phyloP scores from a whole-genome alignment of 805 yeast species.

The Myxozyma sirexii region DNA sequence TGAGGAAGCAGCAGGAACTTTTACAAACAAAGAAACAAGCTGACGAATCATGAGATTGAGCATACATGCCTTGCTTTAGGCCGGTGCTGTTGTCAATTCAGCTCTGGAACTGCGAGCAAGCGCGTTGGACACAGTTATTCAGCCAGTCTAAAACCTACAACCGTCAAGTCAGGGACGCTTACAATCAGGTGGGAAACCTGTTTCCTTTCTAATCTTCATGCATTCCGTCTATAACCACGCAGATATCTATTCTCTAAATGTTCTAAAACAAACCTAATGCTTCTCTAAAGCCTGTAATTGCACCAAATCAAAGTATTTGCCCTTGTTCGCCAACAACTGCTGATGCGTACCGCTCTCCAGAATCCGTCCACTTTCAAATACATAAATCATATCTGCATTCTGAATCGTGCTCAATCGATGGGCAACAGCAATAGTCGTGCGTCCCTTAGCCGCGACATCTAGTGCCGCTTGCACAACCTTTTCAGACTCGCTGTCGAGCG shows the following conservation, averaged over 20 bases:
- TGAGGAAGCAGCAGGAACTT: conserved; percentile 13
- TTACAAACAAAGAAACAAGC: background rate
- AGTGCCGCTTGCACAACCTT: conserved; percentile 66
- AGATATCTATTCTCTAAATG: background rate
- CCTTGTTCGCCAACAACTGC: conserved; percentile 45
- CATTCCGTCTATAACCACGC: no score
- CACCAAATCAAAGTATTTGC: conserved; percentile 48
- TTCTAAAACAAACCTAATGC: conserved; percentile 1
- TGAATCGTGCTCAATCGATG: conserved; percentile 67
- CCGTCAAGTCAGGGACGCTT: no score
- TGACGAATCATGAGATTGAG: background rate
- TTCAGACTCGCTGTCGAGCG: conserved; percentile 63
- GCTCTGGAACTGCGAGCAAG: background rate
- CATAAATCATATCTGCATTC: conserved; percentile 55
- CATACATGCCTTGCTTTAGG: no score
- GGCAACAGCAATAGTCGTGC: conserved; percentile 76
- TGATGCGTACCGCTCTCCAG: conserved; percentile 54
- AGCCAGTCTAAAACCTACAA: no score
- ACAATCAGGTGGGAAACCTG: no score
- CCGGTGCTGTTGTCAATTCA: no score
- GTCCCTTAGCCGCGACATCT: conserved; percentile 57
- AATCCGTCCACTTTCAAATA: conserved; percentile 58
- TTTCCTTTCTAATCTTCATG: no score
- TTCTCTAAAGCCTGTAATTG: conserved; percentile 50
- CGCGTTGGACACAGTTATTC: no score